phyloP scores from a whole-genome alignment of 352 stramenopile species.

The Pythium rhizo-oryzae region DNA sequence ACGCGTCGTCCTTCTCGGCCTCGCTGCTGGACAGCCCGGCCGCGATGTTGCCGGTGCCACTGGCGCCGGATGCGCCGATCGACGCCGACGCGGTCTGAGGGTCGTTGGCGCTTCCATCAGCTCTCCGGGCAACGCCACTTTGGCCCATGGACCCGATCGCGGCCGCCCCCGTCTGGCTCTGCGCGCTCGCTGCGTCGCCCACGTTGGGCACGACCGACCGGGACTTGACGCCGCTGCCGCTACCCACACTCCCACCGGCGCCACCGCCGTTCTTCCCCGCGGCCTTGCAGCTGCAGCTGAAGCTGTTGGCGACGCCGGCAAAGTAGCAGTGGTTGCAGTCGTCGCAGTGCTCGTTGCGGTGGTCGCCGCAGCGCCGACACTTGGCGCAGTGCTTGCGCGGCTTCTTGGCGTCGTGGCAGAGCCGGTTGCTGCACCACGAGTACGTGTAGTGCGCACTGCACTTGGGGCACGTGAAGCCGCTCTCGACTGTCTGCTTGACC shows the following conservation, averaged over 20 bases:
- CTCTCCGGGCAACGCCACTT: background rate
- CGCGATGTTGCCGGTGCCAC: slow-evolving; percentile 12
- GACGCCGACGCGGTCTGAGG: slow-evolving; percentile 18
- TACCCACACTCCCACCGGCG: slow-evolving; percentile 2
- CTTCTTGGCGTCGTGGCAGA: slow-evolving; percentile 80
- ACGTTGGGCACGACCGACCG: slow-evolving; percentile 44
- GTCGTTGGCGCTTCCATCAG: slow-evolving; percentile 37
- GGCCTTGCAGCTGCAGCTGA: slow-evolving; percentile 74
- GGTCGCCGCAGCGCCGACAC: slow-evolving; percentile 74
- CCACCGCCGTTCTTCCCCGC: slow-evolving; percentile 23
- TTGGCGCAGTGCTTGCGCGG: slow-evolving; percentile 80
- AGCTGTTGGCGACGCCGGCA: slow-evolving; percentile 83
- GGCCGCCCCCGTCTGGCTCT: no score
- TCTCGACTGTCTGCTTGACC: slow-evolving; percentile 68
- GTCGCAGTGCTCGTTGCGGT: slow-evolving; percentile 84
- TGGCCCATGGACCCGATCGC: no score
- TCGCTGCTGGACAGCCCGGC: slow-evolving; percentile 41
- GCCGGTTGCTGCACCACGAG: slow-evolving; percentile 79
- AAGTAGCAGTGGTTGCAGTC: slow-evolving; percentile 87
- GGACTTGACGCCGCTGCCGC: slow-evolving; percentile 42
- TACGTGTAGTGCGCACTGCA: slow-evolving; percentile 71
- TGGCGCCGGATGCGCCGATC: background rate
- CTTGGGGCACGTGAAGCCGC: slow-evolving; percentile 60
- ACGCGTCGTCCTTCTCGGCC: slow-evolving; percentile 59
- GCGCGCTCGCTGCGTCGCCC: background rate